phyloP scores from a whole-genome alignment of 2,329 filamentous ascomycete genomes.

The Aspergillus sp. region DNA sequence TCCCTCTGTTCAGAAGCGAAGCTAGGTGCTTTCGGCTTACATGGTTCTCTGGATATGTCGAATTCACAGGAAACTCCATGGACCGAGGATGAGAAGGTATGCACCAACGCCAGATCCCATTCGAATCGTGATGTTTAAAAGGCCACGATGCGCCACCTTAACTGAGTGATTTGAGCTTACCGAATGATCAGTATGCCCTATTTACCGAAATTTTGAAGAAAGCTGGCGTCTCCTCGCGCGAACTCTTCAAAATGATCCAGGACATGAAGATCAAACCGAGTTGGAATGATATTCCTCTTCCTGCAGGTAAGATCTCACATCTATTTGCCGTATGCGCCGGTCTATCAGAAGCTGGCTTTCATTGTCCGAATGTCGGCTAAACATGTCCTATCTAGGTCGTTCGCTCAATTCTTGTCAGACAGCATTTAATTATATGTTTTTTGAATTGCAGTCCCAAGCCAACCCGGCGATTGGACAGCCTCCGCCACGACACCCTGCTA shows the following conservation, averaged over 20 bases:
- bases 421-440: constrained; percentile 37
- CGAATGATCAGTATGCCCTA: constrained; percentile 35
- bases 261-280: constrained; percentile 37
- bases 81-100: constrained; percentile 49
- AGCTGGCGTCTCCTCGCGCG: constrained; percentile 36
- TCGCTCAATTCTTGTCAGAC: constrained; percentile 40
- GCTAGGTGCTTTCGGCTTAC: constrained; percentile 24
- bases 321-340: not conserved
- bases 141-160: not conserved
- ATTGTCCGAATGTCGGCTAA: constrained; percentile 14
- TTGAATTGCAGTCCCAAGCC: constrained; percentile 20
- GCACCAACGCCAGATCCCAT: constrained; percentile 3
- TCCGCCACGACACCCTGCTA: constrained; percentile 24
- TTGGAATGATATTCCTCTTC: constrained; percentile 44
- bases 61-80: constrained; percentile 43
- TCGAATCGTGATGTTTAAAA: not conserved
- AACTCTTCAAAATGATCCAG: constrained; percentile 40
- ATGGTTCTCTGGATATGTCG: constrained; percentile 46
- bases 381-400: constrained; percentile 30
- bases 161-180: constrained; percentile 3
- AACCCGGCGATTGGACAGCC: constrained; percentile 16
- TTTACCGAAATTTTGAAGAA: constrained; percentile 46
- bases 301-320: constrained; percentile 37
- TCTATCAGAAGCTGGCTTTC: constrained; percentile 3
- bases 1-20: constrained; percentile 7